Evolutionary conservation across 805 yeast genomes (phyloP), one percentile per base, ranked within the genome.

Genomic region (Geotrichum ghanense): DNA sequence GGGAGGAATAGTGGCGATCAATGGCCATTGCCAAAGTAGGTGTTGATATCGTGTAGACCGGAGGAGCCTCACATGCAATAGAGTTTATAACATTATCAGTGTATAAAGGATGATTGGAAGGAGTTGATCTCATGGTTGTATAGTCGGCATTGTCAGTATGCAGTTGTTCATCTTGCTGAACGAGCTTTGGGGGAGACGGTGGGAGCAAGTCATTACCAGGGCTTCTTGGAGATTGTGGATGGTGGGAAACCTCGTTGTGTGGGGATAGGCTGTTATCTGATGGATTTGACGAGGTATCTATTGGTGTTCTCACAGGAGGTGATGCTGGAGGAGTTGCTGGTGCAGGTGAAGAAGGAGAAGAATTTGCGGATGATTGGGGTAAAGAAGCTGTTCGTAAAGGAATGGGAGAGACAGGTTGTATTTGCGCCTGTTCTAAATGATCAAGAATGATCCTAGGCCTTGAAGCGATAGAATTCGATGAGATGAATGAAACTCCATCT

Each of bases 1-100:
- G 65, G 10, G 52, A 45, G 21, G 59, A 54, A 37, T 58, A 56
- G 26, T 55, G 57, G 19, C 49, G 35, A 44, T 56, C 57, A 14
- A 65, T 45, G 3, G 64, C 60, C 9, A 40, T 7, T 6, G 16
- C 17, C 16, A 39, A 24, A 17, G 42, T 39, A 12, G 42, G 21
- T 4, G 42, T 21, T 7, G 42, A 39, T 5, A 39, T 39, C 6
- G 22, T 10, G n/a, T 20, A 39, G 10, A 39, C 24, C 5, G 37
- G 37, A n/a, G n/a, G n/a, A 5, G 14, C 31, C 31, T 9, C 31
- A 14, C 14, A 9, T 25, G 31, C 12, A 25, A 25, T 14, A 9
- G 31, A 9, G 31, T 25, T 25, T 31, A 19, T n/a, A 12, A 31
- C 37, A 19, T 16, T n/a, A 5, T 10, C 19, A 9, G 37, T n/a